Percentiles rank a stretch among this genome's conserved stretches.
Conservation (phyloP, 495 filamentous ascomycete genomes). For the Diplogelasinospora grovesii region DNA sequence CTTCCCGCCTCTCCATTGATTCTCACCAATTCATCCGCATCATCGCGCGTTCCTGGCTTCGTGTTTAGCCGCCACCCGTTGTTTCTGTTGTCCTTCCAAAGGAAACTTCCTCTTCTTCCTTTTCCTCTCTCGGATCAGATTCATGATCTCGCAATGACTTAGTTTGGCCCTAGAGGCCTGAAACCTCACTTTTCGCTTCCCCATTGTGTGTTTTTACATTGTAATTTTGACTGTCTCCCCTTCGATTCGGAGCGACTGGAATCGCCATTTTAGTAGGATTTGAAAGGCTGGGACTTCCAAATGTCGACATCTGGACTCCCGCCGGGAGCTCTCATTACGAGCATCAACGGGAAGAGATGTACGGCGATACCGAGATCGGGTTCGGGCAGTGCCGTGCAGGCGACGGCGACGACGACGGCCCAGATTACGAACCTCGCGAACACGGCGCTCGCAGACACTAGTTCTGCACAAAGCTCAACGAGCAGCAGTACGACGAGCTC, state of each 20-base stretch:
- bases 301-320: slow-evolving; percentile 28
- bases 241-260: slow-evolving; percentile 33
- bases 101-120: slow-evolving; percentile 15
- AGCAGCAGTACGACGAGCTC: slow-evolving; percentile 34
- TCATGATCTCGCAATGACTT: slow-evolving; percentile 38
- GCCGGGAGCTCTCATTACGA: slow-evolving; percentile 37
- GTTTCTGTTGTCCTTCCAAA: slow-evolving; percentile 19
- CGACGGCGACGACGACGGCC: slow-evolving; percentile 11
- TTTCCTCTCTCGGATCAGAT: slow-evolving; percentile 12
- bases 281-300: slow-evolving; percentile 20
- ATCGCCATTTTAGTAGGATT: slow-evolving; percentile 27
- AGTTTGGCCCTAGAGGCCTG: slow-evolving; percentile 34
- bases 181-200: slow-evolving; percentile 24
- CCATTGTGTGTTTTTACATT: slow-evolving; percentile 24
- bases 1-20: slow-evolving; percentile 18
- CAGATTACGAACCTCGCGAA: slow-evolving; percentile 12
- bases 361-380: slow-evolving; percentile 37
- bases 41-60: slow-evolving; percentile 22
- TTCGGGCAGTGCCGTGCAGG: slow-evolving; percentile 9
- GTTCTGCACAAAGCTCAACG: slow-evolving; percentile 13
- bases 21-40: slow-evolving; percentile 28
- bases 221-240: slow-evolving; percentile 9
- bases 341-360: slow-evolving; percentile 39
- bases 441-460: slow-evolving; percentile 6
- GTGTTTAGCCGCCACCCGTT: slow-evolving; percentile 26